Conservation (phyloP, 176 grass and related monocot genomes). For the Phragmites australis region DNA sequence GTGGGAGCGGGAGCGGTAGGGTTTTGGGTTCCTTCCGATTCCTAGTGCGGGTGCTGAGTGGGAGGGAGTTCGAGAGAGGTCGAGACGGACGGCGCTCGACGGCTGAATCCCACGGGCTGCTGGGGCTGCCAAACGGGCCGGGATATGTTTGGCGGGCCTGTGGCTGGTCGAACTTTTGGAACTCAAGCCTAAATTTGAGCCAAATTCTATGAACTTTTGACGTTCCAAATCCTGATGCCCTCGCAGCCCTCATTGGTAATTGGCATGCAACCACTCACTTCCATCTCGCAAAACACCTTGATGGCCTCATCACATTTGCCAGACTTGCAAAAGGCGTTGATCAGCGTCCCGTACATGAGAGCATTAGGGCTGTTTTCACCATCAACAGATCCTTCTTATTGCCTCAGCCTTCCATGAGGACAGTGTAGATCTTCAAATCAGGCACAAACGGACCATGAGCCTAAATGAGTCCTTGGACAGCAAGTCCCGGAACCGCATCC, state of each 20-base stretch:
- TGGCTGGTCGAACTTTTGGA: no score
- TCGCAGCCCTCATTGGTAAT: neutral
- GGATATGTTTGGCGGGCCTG: neutral
- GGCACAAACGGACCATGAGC: neutral
- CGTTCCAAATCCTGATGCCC: no score
- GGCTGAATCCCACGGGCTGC: neutral
- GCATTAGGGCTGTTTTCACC: constrained; percentile 51
- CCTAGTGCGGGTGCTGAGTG: neutral
- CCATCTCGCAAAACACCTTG: constrained; percentile 66
- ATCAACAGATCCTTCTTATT: constrained; percentile 43
- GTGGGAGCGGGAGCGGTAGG: constrained; percentile 29
- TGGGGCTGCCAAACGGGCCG: neutral
- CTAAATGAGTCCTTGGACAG: no score
- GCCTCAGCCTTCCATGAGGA: constrained; percentile 54
- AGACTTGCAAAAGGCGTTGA: constrained; percentile 68
- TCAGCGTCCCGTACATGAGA: constrained; percentile 55
- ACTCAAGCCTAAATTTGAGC: no score
- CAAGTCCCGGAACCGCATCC: neutral
- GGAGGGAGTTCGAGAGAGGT: neutral
- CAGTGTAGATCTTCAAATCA: constrained; percentile 51
- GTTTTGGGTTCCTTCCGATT: neutral
- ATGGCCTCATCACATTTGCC: constrained; percentile 65
- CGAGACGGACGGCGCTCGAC: neutral
- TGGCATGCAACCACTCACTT: constrained; percentile 53
- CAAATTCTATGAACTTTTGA: no score